Evolutionary conservation across 164 flowering plant species (phyloP).

Genomic region (Buxus sempervirens): DNA sequence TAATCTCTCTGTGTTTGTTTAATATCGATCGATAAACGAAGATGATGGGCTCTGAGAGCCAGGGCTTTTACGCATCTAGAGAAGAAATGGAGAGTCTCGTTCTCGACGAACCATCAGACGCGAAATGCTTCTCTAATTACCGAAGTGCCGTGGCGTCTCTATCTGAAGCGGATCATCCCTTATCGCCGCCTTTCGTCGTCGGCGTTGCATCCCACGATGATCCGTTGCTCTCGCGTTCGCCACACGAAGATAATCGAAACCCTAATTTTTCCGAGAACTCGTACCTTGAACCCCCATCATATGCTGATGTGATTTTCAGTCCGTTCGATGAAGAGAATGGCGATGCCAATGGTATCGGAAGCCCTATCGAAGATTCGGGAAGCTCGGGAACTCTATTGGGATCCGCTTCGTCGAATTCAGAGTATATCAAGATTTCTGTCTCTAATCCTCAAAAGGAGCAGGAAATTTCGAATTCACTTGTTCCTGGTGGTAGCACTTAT

Average conservation of each 20-base stretch:
- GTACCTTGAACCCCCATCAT: constrained; percentile 39
- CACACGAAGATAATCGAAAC: constrained; percentile 15
- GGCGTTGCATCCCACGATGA: constrained; percentile 7
- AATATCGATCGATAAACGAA: constrained; percentile 1
- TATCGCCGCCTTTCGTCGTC: constrained; percentile 30
- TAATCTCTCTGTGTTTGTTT: too few species aligned
- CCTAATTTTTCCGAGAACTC: constrained; percentile 21
- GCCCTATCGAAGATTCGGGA: constrained; percentile 18
- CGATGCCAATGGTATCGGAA: constrained; percentile 27
- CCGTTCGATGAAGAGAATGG: constrained; percentile 13
- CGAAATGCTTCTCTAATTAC: constrained; percentile 15
- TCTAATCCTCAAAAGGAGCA: constrained; percentile 80
- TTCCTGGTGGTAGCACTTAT: constrained; percentile 68
- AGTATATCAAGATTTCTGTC: constrained; percentile 62
- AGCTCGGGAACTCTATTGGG: constrained; percentile 19
- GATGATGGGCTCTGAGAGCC: constrained; percentile 73
- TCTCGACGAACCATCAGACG: constrained; percentile 42
- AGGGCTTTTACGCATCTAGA: constrained; percentile 40
- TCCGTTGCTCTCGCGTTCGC: constrained; percentile 31
- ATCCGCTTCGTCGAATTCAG: constrained; percentile 35
- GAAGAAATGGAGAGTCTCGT: constrained; percentile 67
- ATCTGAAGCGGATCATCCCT: constrained; percentile 38
- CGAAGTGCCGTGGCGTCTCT: constrained; percentile 19
- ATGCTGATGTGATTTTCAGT: constrained; percentile 30
- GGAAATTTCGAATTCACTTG: constrained; percentile 60